These are phyloP conservation scores for Colletotrichum theobromicola DNA, from an alignment of 2,329 filamentous ascomycete genomes.

Conservation along the genomic window DNA sequence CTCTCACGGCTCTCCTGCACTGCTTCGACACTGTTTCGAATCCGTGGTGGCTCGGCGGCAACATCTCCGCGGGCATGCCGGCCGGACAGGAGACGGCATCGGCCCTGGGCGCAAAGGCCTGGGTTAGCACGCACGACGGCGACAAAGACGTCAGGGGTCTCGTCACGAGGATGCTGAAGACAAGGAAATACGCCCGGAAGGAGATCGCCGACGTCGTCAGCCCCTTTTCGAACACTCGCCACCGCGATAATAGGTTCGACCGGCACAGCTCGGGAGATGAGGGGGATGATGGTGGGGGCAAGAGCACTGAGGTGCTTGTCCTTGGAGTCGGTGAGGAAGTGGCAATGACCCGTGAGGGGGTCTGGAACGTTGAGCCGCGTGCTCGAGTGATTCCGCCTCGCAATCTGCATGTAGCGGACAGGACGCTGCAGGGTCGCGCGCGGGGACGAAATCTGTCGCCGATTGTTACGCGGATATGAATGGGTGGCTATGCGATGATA, in stretches of 20 bases:
- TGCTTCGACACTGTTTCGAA: constrained; percentile 65
- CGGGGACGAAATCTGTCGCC: neutral
- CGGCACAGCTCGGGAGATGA: neutral
- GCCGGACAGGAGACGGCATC: constrained; percentile 62
- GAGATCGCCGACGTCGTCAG: constrained; percentile 47
- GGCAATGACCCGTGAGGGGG: constrained; percentile 43
- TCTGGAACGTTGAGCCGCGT: constrained; percentile 27
- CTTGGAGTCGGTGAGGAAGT: constrained; percentile 49
- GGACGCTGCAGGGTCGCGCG: neutral
- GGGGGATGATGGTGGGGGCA: neutral
- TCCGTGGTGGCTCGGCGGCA: constrained; percentile 67
- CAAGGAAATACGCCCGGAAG: constrained; percentile 45
- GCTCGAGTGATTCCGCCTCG: neutral
- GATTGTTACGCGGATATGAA: neutral
- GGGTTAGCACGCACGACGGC: constrained; percentile 68
- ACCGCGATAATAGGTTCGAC: neutral
- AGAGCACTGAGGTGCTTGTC: constrained; percentile 44
- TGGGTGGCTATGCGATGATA: neutral
- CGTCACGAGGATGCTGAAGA: constrained; percentile 55
- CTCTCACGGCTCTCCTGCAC: constrained; percentile 68
- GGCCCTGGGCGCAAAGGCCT: constrained; percentile 57
- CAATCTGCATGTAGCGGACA: neutral
- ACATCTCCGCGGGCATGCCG: constrained; percentile 61
- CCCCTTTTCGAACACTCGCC: constrained; percentile 5
- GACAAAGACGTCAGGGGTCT: constrained; percentile 61